A percentile compares a stretch with the other conserved stretches of the same genome.
These are phyloP conservation scores for Mariannaea elegans DNA, from an alignment of 2,329 filamentous ascomycete species.

Conservation along the genomic window DNA sequence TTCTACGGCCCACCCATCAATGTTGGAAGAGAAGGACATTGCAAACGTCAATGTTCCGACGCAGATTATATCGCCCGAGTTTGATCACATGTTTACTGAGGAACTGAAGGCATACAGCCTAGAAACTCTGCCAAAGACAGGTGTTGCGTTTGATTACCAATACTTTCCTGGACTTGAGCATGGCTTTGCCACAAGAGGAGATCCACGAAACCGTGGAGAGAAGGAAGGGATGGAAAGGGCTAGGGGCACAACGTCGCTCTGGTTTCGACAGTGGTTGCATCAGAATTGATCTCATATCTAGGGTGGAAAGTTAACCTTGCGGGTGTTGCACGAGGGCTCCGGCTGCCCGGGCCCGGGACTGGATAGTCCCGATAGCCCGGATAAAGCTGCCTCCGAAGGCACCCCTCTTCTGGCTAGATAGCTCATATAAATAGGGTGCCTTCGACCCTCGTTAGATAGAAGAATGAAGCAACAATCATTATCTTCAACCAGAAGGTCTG, in stretches of 20 bases:
- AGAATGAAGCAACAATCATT: too few species aligned
- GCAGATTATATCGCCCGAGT: not conserved
- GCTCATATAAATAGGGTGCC: too few species aligned
- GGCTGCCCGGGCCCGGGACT: too few species aligned
- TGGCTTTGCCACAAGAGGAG: slow-evolving; percentile 11
- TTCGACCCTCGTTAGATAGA: too few species aligned
- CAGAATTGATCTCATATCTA: too few species aligned
- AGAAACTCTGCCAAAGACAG: not conserved
- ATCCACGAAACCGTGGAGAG: slow-evolving; percentile 5
- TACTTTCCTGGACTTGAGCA: slow-evolving; percentile 20
- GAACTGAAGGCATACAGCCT: not conserved
- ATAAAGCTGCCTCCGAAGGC: too few species aligned
- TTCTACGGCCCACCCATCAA: not conserved
- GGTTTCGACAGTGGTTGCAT: not conserved
- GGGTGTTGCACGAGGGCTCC: too few species aligned
- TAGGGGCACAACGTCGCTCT: slow-evolving; percentile 1
- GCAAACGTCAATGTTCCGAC: not conserved
- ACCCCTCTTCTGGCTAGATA: too few species aligned
- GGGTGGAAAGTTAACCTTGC: too few species aligned
- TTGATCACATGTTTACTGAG: slow-evolving; percentile 1
- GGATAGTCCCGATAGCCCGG: too few species aligned
- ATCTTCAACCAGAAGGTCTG: too few species aligned
- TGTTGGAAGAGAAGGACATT: not conserved
- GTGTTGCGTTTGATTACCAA: slow-evolving; percentile 20
- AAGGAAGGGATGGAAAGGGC: slow-evolving; percentile 17